Evolutionary conservation across 2,329 filamentous ascomycete genomes (phyloP).

Genomic region (Neurospora sp.): DNA sequence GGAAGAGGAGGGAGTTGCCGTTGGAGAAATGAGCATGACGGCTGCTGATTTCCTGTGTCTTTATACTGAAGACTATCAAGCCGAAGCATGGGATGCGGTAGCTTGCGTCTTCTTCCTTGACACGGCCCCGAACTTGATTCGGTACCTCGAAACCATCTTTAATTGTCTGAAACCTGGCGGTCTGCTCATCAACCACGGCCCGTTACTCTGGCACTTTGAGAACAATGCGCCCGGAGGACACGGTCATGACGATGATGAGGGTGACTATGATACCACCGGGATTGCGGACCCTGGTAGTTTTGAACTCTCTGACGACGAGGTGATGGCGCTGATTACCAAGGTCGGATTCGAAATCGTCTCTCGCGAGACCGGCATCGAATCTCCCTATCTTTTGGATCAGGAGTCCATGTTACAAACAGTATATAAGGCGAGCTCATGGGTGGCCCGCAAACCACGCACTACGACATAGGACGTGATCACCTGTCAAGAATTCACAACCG

Average conservation of each 20-base stretch:
- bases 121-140: constrained; percentile 85
- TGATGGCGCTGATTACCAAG: constrained; percentile 61
- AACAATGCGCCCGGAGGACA: constrained; percentile 54
- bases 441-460: constrained; percentile 58
- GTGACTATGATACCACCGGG: constrained; percentile 45
- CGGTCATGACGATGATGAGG: constrained; percentile 39
- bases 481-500: background rate
- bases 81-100: constrained; percentile 65
- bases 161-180: constrained; percentile 71
- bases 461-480: background rate
- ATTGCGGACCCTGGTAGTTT: constrained; percentile 86
- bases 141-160: constrained; percentile 75
- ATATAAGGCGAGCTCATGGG: constrained; percentile 76
- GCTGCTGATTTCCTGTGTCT: constrained; percentile 87
- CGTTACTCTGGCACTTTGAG: constrained; percentile 92
- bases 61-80: constrained; percentile 57
- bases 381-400: constrained; percentile 80
- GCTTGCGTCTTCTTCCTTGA: constrained; percentile 94
- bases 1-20: constrained; percentile 6
- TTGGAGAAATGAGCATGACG: constrained; percentile 79
- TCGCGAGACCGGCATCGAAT: constrained; percentile 47
- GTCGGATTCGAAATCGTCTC: constrained; percentile 69
- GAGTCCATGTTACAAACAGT: constrained; percentile 77
- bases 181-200: constrained; percentile 80
- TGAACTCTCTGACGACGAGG: constrained; percentile 83